Evolutionary conservation across 495 filamentous ascomycete species (phyloP).

Genomic region (Podospora comata): DNA sequence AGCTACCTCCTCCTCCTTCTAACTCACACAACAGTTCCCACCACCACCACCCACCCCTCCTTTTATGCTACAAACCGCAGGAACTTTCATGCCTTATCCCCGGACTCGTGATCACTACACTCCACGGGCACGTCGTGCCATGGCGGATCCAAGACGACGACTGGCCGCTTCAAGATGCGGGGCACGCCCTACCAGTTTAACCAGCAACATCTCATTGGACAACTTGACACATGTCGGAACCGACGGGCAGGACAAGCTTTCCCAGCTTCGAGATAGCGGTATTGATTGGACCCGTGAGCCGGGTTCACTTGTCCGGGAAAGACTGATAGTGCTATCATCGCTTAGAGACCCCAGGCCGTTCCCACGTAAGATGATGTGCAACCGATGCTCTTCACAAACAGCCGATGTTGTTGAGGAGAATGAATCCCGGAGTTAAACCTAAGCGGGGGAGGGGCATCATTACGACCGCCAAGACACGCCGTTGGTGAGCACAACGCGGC

Average conservation of each 20-base stretch:
- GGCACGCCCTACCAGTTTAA: slow-evolving; percentile 15
- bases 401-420: not conserved
- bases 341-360: not conserved
- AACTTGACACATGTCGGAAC: not conserved
- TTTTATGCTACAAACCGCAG: slow-evolving; percentile 12
- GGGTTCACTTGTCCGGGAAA: slow-evolving; percentile 16
- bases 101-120: slow-evolving; percentile 16
- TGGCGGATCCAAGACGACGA: slow-evolving; percentile 6
- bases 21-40: not conserved
- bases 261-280: not conserved
- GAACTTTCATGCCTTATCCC: not conserved
- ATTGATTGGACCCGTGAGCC: slow-evolving; percentile 11
- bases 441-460: not conserved
- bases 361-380: not conserved
- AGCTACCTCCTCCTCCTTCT: not conserved
- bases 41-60: not conserved
- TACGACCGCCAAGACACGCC: not conserved
- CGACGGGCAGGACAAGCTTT: not conserved
- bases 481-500: slow-evolving; percentile 19
- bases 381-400: not conserved
- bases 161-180: not conserved
- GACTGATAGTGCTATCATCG: not conserved
- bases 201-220: slow-evolving; percentile 21
- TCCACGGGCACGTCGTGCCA: not conserved
- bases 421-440: slow-evolving; percentile 1